phyloP scores from a whole-genome alignment of 306 rosid genomes.

The Fagus sylvatica region DNA sequence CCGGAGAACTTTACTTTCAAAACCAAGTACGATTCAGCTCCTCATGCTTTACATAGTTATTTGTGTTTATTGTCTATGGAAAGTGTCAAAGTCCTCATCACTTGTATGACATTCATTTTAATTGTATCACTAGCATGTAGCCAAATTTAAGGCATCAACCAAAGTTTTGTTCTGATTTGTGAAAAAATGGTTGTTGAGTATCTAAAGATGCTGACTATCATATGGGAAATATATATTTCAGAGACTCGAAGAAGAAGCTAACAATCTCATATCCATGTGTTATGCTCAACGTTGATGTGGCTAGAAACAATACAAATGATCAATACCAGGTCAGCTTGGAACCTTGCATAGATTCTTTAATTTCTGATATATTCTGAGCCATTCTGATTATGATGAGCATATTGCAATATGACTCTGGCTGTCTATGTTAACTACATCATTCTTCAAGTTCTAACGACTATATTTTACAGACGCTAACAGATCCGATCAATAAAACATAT shows the following conservation, averaged over 20 bases:
- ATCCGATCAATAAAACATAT: constrained; percentile 65
- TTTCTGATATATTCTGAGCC: constrained; percentile 19
- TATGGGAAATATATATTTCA: constrained; percentile 38
- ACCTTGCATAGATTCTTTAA: constrained; percentile 22
- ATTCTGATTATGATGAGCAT: constrained; percentile 14
- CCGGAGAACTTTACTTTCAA: constrained; percentile 94
- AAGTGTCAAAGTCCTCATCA: constrained; percentile 6
- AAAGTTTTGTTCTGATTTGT: constrained; percentile 13
- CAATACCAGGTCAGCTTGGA: constrained; percentile 88
- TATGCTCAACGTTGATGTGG: constrained; percentile 98
- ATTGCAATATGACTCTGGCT: constrained; percentile 22
- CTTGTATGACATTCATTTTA: background rate
- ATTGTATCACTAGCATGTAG: constrained; percentile 10
- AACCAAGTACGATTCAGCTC: constrained; percentile 61
- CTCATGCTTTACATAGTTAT: constrained; percentile 21
- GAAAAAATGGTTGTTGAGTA: constrained; percentile 14
- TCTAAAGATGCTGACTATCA: constrained; percentile 36
- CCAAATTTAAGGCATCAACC: constrained; percentile 5
- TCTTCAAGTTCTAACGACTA: constrained; percentile 31
- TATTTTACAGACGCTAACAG: constrained; percentile 70
- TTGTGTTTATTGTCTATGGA: background rate
- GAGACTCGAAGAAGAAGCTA: constrained; percentile 84
- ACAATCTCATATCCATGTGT: constrained; percentile 99
- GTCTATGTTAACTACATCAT: constrained; percentile 6
- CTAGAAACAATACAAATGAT: constrained; percentile 93